Conservation (phyloP, 2,329 filamentous ascomycete species). For the Paecilomyces sp. region DNA sequence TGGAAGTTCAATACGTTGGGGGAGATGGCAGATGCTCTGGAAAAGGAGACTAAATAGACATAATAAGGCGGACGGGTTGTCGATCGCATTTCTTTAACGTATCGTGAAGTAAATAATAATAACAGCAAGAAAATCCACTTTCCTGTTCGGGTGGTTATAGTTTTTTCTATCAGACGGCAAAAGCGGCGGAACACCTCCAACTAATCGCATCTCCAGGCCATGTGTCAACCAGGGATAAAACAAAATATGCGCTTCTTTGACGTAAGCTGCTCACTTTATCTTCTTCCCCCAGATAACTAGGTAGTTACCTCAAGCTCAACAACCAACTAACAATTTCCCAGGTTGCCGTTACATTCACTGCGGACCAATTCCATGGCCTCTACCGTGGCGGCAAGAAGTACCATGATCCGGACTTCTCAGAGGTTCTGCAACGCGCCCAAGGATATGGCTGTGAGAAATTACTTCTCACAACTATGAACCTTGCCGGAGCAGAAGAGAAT, state of each 20-base stretch:
- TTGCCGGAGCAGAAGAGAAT: constrained; percentile 36
- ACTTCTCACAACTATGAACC: constrained; percentile 26
- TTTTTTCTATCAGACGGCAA: not conserved
- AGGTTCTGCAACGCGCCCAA: constrained; percentile 2
- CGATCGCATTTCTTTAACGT: not conserved
- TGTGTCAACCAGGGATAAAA: not conserved
- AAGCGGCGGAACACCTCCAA: not conserved
- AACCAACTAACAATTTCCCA: constrained; percentile 1
- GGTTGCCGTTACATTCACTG: constrained; percentile 23
- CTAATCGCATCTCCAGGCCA: not conserved
- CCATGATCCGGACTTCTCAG: constrained; percentile 39
- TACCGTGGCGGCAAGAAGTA: constrained; percentile 45
- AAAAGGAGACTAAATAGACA: not conserved
- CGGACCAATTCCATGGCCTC: constrained; percentile 41
- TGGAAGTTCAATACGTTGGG: constrained; percentile 55
- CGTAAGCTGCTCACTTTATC: not conserved
- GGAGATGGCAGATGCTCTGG: constrained; percentile 51
- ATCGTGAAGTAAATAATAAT: not conserved
- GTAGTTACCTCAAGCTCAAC: not conserved
- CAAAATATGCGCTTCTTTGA: not conserved
- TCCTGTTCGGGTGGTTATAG: not conserved
- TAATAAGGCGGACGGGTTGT: not conserved
- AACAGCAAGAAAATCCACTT: not conserved
- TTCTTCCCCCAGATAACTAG: not conserved
- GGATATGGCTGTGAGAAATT: not conserved